phyloP scores from a whole-genome alignment of 257 asterid species.

The Jaltomata sinuosa region DNA sequence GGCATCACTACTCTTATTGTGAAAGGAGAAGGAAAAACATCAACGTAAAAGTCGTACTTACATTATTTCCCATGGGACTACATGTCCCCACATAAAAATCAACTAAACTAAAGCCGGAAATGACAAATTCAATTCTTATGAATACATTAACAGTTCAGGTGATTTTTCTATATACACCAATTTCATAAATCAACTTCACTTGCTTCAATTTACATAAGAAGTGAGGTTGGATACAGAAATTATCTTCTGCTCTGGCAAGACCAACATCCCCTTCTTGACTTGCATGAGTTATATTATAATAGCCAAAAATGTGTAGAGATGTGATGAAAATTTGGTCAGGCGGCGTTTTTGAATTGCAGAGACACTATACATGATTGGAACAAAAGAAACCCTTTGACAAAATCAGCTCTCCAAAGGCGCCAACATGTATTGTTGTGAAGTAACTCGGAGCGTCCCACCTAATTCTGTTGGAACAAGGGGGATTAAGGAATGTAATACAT shows the following conservation, averaged over 20 bases:
- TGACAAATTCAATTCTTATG: background rate
- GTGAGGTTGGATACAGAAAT: background rate
- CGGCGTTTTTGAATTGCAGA: background rate
- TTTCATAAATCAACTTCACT: background rate
- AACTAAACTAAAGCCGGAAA: background rate
- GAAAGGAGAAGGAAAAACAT: background rate
- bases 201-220: background rate
- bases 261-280: background rate
- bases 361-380: background rate
- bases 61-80: background rate
- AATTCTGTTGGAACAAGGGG: conserved; percentile 67
- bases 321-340: background rate
- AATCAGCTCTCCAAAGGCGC: conserved; percentile 2
- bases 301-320: background rate
- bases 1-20: background rate
- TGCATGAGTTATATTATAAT: background rate
- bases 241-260: background rate
- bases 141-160: background rate
- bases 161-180: background rate
- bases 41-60: background rate
- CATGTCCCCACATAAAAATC: background rate
- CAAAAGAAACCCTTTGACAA: background rate
- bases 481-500: conserved; percentile 63
- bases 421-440: background rate
- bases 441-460: conserved; percentile 55